Base-by-base conservation (phyloP, 163 green algal genomes). In the Scenedesmus sp. region DNA sequence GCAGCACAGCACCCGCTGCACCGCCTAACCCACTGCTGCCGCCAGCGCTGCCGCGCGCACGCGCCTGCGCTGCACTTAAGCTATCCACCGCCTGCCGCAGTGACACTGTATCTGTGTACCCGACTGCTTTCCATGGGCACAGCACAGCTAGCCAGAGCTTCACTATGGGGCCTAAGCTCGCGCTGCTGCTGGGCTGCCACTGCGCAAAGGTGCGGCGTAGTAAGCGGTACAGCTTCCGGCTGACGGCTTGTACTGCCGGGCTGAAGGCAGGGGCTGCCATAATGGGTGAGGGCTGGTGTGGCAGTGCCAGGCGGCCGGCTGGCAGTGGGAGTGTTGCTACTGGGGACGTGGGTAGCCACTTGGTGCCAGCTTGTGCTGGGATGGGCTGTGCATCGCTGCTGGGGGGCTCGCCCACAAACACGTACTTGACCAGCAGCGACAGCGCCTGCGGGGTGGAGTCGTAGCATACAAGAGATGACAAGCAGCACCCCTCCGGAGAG, bases 121-220 rank as follows among this genome's bases (percentile, higher is more conserved):
- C 82, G 18, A 66, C 82, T 2, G 70, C 64, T 3, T 76, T 84
- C 96, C 96, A 97, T 18, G 96, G 97, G 0, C 94, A 92, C 16
- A 97, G 67, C 87, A 96, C 93, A 13, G 93, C 92, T 2, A 96
- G 87, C 94, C 95, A 97, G 16, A 97, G 93, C 26, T 90, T 90
- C 70, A 96, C 88, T 46, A 97, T 85, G 2, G 96, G 93, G 52
- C 86, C 94, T n/a, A 97, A 94, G 66, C 87, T 93, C 52, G 57
- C 90, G 94, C 84, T 95, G 91, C 86, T 95, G 93, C 94, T 93
- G 94, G 88, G 83, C 77, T 73, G 91, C 91, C 77, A 98, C 86
- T 82, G 95, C 88, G 82, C 95, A 89, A 96, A 92, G 16, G 93
- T 85, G 67, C 94, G 89, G 34, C 94, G 88, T 13, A 96, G 88